These are phyloP conservation scores for Geranomyces michiganensis DNA, from an alignment of 192 early-diverging fungal species.

Conservation along the genomic window DNA sequence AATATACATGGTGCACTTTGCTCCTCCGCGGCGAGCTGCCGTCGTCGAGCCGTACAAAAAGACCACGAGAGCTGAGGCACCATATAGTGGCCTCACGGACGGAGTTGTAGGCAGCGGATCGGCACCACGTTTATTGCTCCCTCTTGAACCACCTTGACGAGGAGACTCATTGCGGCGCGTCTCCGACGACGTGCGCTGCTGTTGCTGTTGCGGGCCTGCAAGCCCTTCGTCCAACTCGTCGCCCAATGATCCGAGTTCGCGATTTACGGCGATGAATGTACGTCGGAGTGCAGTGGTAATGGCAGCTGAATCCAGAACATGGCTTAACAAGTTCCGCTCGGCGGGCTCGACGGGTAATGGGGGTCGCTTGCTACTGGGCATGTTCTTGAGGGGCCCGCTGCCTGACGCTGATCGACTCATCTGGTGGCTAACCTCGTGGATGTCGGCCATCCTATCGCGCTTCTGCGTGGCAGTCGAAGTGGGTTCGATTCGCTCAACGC, in stretches of 20 bases:
- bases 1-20: constrained; percentile 68
- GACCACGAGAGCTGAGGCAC: constrained; percentile 79
- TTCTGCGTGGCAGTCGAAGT: background rate
- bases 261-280: constrained; percentile 81
- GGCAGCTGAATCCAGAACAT: constrained; percentile 47
- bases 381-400: background rate
- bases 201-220: constrained; percentile 7
- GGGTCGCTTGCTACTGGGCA: constrained; percentile 6
- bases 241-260: constrained; percentile 68
- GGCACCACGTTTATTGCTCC: background rate
- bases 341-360: background rate
- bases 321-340: background rate
- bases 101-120: background rate
- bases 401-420: background rate
- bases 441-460: background rate
- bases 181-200: constrained; percentile 14
- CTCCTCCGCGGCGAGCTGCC: constrained; percentile 6
- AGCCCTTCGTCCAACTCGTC: constrained; percentile 28
- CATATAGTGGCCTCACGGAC: constrained; percentile 33
- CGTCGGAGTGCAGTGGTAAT: constrained; percentile 75
- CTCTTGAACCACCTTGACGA: constrained; percentile 34
- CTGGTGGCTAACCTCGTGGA: background rate
- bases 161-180: constrained; percentile 15
- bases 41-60: constrained; percentile 69
- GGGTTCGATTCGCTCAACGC: constrained; percentile 46